Evolutionary conservation across 2,329 filamentous ascomycete genomes (phyloP).

Genomic region (Penicillium sp.): DNA sequence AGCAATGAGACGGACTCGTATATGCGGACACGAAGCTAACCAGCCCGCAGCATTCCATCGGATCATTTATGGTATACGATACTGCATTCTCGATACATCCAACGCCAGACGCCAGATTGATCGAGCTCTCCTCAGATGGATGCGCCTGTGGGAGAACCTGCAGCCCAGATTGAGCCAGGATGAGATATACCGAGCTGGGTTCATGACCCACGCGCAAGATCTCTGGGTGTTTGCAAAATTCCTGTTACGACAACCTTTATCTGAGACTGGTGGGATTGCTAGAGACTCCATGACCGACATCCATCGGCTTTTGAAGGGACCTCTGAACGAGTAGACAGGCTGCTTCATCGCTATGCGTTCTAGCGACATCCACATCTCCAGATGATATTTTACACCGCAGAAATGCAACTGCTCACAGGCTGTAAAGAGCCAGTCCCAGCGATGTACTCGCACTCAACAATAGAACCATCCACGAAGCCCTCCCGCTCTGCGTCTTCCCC

Average conservation of each 20-base stretch:
- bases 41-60: constrained; percentile 8
- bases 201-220: constrained; percentile 14
- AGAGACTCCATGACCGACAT: constrained; percentile 15
- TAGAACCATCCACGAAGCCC: constrained; percentile 18
- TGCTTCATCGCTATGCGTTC: too few relatives aligned
- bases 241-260: constrained; percentile 7
- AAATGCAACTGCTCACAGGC: neutral
- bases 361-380: too few relatives aligned
- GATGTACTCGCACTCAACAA: constrained; percentile 11
- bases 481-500: constrained; percentile 9
- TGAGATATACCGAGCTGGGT: constrained; percentile 14
- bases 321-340: neutral
- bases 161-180: constrained; percentile 5
- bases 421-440: constrained; percentile 8
- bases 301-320: constrained; percentile 10
- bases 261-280: constrained; percentile 10
- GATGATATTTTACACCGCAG: neutral
- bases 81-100: constrained; percentile 1
- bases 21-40: neutral
- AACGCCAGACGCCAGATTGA: constrained; percentile 8
- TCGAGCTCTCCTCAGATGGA: constrained; percentile 11
- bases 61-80: constrained; percentile 11
- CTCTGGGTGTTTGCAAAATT: constrained; percentile 11
- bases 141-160: constrained; percentile 9
- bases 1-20: neutral